phyloP scores from a whole-genome alignment of 2,329 filamentous ascomycete genomes.

The Venturia pyrina region DNA sequence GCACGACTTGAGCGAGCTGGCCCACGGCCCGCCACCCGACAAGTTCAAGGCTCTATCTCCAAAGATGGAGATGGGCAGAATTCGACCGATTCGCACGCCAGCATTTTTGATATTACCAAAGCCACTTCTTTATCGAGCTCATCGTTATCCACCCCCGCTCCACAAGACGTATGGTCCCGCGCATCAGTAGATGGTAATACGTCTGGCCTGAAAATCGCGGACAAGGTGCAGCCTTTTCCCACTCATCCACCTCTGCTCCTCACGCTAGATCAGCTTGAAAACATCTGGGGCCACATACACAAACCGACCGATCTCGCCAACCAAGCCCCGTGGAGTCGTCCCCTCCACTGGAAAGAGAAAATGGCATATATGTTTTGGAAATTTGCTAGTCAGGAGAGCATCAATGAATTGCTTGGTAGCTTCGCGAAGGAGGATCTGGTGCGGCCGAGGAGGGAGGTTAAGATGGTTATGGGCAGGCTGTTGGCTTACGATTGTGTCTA shows the following conservation, averaged over 20 bases:
- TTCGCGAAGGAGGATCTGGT: neutral
- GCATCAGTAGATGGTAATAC: neutral
- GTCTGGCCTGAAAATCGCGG: neutral
- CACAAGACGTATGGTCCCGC: neutral
- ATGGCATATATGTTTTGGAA: conserved; percentile 4
- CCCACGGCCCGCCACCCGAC: neutral
- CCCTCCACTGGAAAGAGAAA: neutral
- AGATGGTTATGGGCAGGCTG: neutral
- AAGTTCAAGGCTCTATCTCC: neutral
- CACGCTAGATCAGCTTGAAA: neutral
- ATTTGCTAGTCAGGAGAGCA: neutral
- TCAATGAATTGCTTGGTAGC: neutral
- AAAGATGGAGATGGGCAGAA: neutral
- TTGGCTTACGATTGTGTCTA: neutral
- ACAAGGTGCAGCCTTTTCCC: neutral
- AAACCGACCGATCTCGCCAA: neutral
- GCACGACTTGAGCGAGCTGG: neutral
- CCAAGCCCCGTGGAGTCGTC: neutral
- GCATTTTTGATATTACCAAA: neutral
- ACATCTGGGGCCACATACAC: neutral
- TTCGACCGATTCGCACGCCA: no score
- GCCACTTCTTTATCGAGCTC: neutral
- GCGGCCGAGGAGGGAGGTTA: neutral
- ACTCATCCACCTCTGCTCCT: neutral
- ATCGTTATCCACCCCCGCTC: neutral